Conservation (phyloP, 2,329 filamentous ascomycete genomes). For the Xylariaceae sp. region DNA sequence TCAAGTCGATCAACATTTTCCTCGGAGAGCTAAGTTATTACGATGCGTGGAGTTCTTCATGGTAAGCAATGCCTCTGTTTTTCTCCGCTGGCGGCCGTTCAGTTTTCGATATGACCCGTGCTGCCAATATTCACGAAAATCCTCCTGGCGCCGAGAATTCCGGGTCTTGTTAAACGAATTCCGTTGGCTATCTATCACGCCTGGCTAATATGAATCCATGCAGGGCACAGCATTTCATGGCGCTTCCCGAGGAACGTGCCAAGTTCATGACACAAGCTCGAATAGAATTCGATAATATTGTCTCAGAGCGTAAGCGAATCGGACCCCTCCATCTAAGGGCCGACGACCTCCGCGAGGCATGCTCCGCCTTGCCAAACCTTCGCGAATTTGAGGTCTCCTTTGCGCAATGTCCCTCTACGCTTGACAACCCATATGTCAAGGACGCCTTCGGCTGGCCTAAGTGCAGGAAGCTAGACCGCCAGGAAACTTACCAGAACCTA, state of each 20-base stretch:
- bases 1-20: slow-evolving; percentile 44
- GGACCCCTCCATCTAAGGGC: slow-evolving; percentile 37
- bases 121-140: neutral
- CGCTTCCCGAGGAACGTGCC: slow-evolving; percentile 37
- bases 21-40: slow-evolving; percentile 42
- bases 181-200: neutral
- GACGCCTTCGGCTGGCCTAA: slow-evolving; percentile 38
- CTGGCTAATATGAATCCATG: slow-evolving; percentile 13
- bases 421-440: slow-evolving; percentile 37
- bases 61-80: slow-evolving; percentile 20
- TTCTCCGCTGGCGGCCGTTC: neutral
- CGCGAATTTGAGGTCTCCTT: slow-evolving; percentile 40
- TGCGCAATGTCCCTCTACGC: slow-evolving; percentile 36
- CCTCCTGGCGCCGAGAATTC: neutral
- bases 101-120: neutral
- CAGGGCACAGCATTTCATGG: slow-evolving; percentile 38
- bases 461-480: slow-evolving; percentile 39
- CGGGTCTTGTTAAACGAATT: neutral
- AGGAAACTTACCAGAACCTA: slow-evolving; percentile 38
- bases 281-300: slow-evolving; percentile 37
- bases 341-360: slow-evolving; percentile 37
- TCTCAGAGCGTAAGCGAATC: slow-evolving; percentile 33
- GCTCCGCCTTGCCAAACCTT: slow-evolving; percentile 40
- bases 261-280: slow-evolving; percentile 36
- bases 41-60: slow-evolving; percentile 34